A percentile compares a stretch with the other conserved stretches of the same genome.
Conservation (phyloP, 352 stramenopile genomes). For the Phytophthora rubi region DNA sequence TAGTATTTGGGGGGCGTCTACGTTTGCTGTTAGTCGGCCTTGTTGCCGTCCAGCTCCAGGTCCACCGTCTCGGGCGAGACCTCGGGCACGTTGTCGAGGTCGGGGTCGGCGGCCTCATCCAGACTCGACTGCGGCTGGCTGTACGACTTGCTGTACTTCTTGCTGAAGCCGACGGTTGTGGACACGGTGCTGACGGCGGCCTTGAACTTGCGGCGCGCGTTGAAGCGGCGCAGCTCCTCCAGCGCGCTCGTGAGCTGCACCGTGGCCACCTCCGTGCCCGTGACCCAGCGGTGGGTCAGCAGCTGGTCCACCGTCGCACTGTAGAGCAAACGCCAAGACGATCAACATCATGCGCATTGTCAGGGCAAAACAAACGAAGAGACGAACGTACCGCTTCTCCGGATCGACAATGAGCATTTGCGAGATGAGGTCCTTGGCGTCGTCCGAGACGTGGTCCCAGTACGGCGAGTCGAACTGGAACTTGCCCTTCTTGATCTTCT, state of each 20-base stretch:
- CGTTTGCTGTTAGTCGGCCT: constrained; percentile 22
- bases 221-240: constrained; percentile 93
- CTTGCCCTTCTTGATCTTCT: constrained; percentile 94
- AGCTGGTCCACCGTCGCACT: constrained; percentile 86
- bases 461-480: constrained; percentile 97
- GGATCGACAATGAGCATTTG: constrained; percentile 93
- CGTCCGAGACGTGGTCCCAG: constrained; percentile 93
- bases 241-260: constrained; percentile 93
- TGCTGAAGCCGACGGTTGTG: constrained; percentile 74
- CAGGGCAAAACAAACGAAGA: not conserved
- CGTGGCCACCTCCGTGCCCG: constrained; percentile 75
- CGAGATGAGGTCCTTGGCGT: constrained; percentile 95
- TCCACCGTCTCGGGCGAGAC: constrained; percentile 38
- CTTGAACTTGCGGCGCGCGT: constrained; percentile 95
- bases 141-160: constrained; percentile 72
- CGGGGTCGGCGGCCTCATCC: constrained; percentile 22
- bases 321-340: constrained; percentile 17
- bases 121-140: constrained; percentile 46
- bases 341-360: not conserved
- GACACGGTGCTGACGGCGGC: constrained; percentile 90
- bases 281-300: constrained; percentile 92
- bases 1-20: not conserved
- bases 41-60: constrained; percentile 32
- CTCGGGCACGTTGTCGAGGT: constrained; percentile 20
- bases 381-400: constrained; percentile 66